Conservation (phyloP, 192 early-diverging fungal species). For the Jimgerdemannia flammicorona region DNA sequence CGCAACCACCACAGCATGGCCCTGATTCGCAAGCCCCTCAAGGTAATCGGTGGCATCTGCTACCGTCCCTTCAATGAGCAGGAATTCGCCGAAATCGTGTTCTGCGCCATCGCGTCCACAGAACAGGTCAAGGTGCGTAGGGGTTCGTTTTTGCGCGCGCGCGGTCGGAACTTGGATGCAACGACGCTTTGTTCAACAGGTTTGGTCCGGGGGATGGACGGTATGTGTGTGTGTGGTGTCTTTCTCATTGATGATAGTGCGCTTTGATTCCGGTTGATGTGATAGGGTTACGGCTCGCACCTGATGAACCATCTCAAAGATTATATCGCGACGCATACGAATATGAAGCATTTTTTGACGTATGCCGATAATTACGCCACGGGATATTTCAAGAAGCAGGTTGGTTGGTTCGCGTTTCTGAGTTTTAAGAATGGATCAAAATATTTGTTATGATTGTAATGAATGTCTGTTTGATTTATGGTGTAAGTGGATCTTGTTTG, state of each 20-base stretch:
- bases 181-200: background rate
- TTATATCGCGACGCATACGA: conserved; percentile 70
- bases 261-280: conserved; percentile 1
- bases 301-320: conserved; percentile 97
- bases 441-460: too few relatives aligned
- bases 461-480: background rate
- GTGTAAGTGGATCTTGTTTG: background rate
- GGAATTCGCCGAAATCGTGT: conserved; percentile 98
- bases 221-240: too few relatives aligned
- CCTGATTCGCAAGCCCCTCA: conserved; percentile 57
- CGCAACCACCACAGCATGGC: conserved; percentile 85
- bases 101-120: conserved; percentile 87
- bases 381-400: conserved; percentile 98
- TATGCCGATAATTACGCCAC: conserved; percentile 99
- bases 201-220: too few relatives aligned
- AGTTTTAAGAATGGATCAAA: background rate
- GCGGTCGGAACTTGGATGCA: background rate
- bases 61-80: conserved; percentile 87
- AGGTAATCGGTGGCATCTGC: conserved; percentile 92
- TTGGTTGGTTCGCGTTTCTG: conserved; percentile 7
- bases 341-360: conserved; percentile 86
- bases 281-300: conserved; percentile 90
- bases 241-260: background rate
- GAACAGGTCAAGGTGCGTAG: conserved; percentile 84
- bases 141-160: background rate